Conservation (phyloP, 179 eudicot species). For the Actinidia chinensis region DNA sequence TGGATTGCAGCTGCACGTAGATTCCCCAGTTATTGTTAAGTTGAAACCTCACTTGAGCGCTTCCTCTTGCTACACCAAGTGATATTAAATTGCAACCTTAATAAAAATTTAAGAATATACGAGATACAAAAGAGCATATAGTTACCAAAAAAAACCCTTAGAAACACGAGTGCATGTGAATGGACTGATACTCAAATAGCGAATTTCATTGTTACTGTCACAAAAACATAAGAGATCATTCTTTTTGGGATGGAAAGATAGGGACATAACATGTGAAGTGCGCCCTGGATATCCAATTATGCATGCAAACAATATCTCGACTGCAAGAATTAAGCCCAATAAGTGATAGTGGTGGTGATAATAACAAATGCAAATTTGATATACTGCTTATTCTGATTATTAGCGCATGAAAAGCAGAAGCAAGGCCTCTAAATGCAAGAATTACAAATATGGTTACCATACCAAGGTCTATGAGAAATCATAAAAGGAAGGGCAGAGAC, state of each 20-base stretch:
- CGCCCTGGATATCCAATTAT: constrained; percentile 68
- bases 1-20: constrained; percentile 83
- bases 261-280: constrained; percentile 65
- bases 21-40: constrained; percentile 58
- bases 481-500: constrained; percentile 23
- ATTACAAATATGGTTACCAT: neutral
- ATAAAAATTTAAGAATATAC: neutral
- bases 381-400: neutral
- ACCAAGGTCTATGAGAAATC: neutral
- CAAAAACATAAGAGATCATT: constrained; percentile 81
- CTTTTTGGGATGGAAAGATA: constrained; percentile 87
- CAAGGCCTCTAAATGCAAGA: neutral
- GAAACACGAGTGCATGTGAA: constrained; percentile 68
- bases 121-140: neutral
- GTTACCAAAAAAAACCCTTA: constrained; percentile 43
- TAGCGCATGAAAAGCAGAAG: neutral
- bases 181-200: constrained; percentile 70
- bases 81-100: neutral
- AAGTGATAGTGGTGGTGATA: neutral
- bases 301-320: constrained; percentile 65
- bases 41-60: constrained; percentile 86
- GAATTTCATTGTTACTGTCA: constrained; percentile 78
- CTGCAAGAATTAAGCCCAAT: no score
- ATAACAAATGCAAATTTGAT: neutral
- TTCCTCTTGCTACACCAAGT: constrained; percentile 58